Percentiles rank a stretch among this genome's conserved stretches.
These are phyloP conservation scores for Tolypocladium inflatum DNA, from an alignment of 2,329 filamentous ascomycete genomes.

Conservation along the genomic window DNA sequence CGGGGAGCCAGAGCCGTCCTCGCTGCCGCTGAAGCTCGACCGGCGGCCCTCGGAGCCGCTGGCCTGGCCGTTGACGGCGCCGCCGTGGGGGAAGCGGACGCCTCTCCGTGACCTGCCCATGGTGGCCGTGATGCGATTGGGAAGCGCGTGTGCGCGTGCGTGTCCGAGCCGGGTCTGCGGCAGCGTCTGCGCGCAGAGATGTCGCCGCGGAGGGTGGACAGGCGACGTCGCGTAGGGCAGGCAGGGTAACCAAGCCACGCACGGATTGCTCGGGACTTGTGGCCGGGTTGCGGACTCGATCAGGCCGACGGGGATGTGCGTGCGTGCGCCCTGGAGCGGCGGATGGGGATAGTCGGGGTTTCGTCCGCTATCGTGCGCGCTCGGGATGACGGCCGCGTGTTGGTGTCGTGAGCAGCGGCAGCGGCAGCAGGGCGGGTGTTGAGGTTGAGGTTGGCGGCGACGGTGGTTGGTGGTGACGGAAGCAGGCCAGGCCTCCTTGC, in stretches of 20 bases:
- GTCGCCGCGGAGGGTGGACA: not conserved
- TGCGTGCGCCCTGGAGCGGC: not conserved
- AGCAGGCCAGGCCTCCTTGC: not conserved
- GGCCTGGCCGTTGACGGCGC: constrained; percentile 28
- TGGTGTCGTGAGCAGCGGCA: not conserved
- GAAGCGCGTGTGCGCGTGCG: not conserved
- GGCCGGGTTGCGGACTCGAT: not conserved
- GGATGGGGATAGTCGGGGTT: not conserved
- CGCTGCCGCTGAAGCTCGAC: constrained; percentile 65
- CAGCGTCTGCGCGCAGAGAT: not conserved
- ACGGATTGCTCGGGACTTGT: not conserved
- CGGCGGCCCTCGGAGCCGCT: constrained; percentile 45
- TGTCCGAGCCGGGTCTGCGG: not conserved
- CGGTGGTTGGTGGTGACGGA: not conserved
- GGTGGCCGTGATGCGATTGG: constrained; percentile 4
- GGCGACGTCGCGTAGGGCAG: not conserved
- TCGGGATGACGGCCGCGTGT: not conserved
- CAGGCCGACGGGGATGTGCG: not conserved
- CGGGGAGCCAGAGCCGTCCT: constrained; percentile 33
- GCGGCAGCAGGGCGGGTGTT: not conserved
- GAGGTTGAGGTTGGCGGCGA: not conserved
- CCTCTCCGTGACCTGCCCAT: constrained; percentile 36
- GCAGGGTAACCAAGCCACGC: not conserved
- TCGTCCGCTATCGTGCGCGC: not conserved
- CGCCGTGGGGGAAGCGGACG: constrained; percentile 41